A percentile compares a stretch with the other conserved stretches of the same genome.
These are phyloP conservation scores for Colletotrichum sp. DNA, from an alignment of 2,329 filamentous ascomycete genomes.

Conservation along the genomic window DNA sequence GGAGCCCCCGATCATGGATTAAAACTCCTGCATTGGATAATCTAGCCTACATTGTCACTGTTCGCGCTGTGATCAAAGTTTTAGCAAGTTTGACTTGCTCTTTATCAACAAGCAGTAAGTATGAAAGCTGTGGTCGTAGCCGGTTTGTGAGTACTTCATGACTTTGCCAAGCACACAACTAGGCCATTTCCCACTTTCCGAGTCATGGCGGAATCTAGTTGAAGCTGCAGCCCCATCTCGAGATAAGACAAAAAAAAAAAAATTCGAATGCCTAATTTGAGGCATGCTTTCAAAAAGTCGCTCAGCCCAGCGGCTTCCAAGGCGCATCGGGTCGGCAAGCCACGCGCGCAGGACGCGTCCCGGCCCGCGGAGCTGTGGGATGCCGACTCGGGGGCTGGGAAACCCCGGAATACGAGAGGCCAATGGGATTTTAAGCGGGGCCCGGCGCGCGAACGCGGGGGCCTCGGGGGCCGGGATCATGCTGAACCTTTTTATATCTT, in stretches of 20 bases:
- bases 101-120: fast-evolving
- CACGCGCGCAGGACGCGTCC: neutral
- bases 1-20: no score
- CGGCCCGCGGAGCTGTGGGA: constrained; percentile 2
- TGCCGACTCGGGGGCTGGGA: constrained; percentile 28
- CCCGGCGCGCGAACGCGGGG: neutral
- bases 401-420: constrained; percentile 8
- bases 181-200: no score
- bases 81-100: fast-evolving
- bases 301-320: neutral
- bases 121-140: fast-evolving
- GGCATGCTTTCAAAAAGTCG: neutral
- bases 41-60: no score
- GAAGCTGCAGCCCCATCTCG: neutral
- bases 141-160: fast-evolving
- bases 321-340: neutral
- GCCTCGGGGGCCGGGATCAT: neutral
- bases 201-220: neutral
- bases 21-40: no score
- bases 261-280: neutral
- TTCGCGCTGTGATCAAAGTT: no score
- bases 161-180: neutral
- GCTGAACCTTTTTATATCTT: neutral
- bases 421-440: neutral
- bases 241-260: no score